Evolutionary conservation across 176 grass and related monocot genomes (phyloP), one percentile per base, ranked within the genome.

Genomic region (Cenchrus purpureus): DNA sequence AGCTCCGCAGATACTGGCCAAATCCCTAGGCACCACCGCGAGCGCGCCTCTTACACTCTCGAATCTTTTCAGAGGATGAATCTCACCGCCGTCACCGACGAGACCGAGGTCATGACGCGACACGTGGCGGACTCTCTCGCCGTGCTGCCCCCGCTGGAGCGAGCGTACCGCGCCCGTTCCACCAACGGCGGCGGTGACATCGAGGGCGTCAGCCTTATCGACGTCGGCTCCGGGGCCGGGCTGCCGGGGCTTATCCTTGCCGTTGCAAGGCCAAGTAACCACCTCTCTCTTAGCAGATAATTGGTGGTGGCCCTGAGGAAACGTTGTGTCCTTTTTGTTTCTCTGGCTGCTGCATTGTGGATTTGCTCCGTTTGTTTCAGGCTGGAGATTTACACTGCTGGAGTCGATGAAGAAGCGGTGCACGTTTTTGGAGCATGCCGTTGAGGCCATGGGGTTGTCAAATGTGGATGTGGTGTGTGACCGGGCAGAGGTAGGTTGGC

Each of bases 331-430:
- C 53, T 22, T 63, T 19, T 22, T 40, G 37, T 84, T 79, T 19
- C 9, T 56, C 64, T 32, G 48, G 10, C 8, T 46, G 17, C 13
- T 77, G 70, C 44, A 28, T 28, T 88, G 14, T 59, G 7, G 22
- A 68, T 62, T 73, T 17, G 67, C 60, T 63, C 28, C 19, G 14
- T 68, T 45, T 60, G 45, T 80, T 85, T 78, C 69, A 92, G 93
- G 71, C 48, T 98, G 93, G 97, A 98, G 89, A 37, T 86, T 98
- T 78, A 94, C 90, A 22, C 75, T 96, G 3, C 43, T 99, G 49
- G 97, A 99, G 74, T 94, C 97, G 4, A 89, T 96, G 93, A 58
- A 72, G 54, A 96, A 99, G 79, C 79, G 93, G 6, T 94, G 93
- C 79, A 57, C 31, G 2, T 99, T 99, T 84, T 86, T 98, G 88